Evolutionary conservation across 139 green algal species (phyloP).

Genomic region (Pleodorina starrii): DNA sequence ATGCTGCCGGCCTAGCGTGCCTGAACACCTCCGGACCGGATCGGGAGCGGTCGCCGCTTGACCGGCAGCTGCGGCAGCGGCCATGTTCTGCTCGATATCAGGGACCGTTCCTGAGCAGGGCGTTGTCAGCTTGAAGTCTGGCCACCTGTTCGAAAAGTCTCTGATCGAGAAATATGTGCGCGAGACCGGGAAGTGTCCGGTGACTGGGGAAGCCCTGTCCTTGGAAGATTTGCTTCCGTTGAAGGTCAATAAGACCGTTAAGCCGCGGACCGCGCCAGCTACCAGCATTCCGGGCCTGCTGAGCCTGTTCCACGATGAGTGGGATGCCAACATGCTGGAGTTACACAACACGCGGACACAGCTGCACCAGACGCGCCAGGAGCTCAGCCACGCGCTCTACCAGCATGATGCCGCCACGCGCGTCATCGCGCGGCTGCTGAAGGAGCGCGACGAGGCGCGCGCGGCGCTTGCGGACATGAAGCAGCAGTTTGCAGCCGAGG

Average conservation of each 20-base stretch:
- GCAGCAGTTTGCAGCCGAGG: slow-evolving; percentile 33
- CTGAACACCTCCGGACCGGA: slow-evolving; percentile 4
- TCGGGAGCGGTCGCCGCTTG: not conserved
- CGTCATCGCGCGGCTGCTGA: slow-evolving; percentile 88
- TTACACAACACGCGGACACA: slow-evolving; percentile 83
- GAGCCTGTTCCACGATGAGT: slow-evolving; percentile 96
- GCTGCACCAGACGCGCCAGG: slow-evolving; percentile 84
- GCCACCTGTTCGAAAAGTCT: slow-evolving; percentile 91
- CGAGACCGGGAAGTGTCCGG: slow-evolving; percentile 90
- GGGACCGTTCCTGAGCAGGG: slow-evolving; percentile 91
- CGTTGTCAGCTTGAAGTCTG: slow-evolving; percentile 88
- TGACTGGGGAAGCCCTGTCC: slow-evolving; percentile 82
- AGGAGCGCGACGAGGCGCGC: slow-evolving; percentile 88
- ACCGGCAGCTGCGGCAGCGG: not conserved
- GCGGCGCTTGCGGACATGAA: slow-evolving; percentile 59
- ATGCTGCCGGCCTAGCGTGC: slow-evolving; percentile 11
- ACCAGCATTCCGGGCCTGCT: slow-evolving; percentile 96
- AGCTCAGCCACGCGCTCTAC: slow-evolving; percentile 95
- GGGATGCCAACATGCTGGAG: slow-evolving; percentile 96
- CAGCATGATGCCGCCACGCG: slow-evolving; percentile 95
- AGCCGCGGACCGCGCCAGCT: slow-evolving; percentile 84
- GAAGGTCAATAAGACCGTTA: slow-evolving; percentile 82
- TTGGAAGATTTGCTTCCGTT: slow-evolving; percentile 91
- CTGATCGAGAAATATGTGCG: slow-evolving; percentile 92
- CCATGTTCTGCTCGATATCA: slow-evolving; percentile 80